Conservation (phyloP, 306 rosid species). For the Lablab purpureus region DNA sequence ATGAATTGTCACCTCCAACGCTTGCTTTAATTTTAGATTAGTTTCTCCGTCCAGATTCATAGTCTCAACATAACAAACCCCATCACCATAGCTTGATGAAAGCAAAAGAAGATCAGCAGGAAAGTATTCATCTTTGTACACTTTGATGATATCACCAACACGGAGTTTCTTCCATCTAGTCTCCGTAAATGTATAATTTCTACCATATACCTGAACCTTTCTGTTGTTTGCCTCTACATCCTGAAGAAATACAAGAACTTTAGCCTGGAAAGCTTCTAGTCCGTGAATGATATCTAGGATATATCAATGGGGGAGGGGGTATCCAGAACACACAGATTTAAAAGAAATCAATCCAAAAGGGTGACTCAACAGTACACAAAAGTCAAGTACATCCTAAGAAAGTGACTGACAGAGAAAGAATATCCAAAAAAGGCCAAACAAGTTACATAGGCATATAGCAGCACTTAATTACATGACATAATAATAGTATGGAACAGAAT, state of each 20-base stretch:
- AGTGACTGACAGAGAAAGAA: conserved; percentile 10
- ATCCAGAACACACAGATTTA: background rate
- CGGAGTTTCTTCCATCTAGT: conserved; percentile 86
- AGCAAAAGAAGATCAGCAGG: conserved; percentile 90
- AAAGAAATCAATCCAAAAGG: conserved; percentile 22
- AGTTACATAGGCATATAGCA: conserved; percentile 26
- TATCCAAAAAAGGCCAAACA: background rate
- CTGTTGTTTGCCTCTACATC: conserved; percentile 82
- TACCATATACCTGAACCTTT: conserved; percentile 64
- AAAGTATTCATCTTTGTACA: conserved; percentile 79
- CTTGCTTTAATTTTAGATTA: conserved; percentile 81
- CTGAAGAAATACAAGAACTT: conserved; percentile 59
- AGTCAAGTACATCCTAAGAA: conserved; percentile 20
- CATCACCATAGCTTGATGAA: conserved; percentile 79
- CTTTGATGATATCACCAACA: conserved; percentile 87
- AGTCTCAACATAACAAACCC: conserved; percentile 90
- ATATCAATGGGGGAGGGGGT: background rate
- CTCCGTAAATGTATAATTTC: conserved; percentile 57
- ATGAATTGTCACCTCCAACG: conserved; percentile 68
- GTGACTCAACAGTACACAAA: conserved; percentile 23
- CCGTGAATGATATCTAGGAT: background rate
- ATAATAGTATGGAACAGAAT: background rate
- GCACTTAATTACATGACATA: conserved; percentile 14
- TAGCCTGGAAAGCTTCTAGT: conserved; percentile 24
- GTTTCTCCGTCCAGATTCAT: conserved; percentile 98